A percentile compares a stretch with the other conserved stretches of the same genome.
Evolutionary conservation across 352 stramenopile species (phyloP).

Genomic region (Phytopythium kandeliae): DNA sequence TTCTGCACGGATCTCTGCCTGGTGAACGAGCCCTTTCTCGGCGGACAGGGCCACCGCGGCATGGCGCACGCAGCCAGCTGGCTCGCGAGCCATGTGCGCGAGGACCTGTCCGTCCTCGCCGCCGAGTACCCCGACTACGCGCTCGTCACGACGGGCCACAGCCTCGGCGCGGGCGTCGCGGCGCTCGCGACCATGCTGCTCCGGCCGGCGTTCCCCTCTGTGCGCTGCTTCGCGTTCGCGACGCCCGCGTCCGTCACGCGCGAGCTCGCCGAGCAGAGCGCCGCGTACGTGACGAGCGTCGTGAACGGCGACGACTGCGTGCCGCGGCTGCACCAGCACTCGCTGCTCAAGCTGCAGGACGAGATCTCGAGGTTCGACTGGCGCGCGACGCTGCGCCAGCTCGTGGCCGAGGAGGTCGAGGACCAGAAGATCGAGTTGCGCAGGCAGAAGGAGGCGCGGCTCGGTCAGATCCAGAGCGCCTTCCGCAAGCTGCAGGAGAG

Average conservation of each 20-base stretch:
- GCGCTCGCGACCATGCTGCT: conserved; percentile 61
- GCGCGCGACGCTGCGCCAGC: conserved; percentile 38
- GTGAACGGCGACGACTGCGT: conserved; percentile 83
- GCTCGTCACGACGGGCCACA: conserved; percentile 63
- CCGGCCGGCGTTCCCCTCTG: conserved; percentile 25
- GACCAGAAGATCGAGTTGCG: conserved; percentile 45
- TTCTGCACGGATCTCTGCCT: conserved; percentile 81
- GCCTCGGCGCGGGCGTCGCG: conserved; percentile 59
- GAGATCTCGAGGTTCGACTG: conserved; percentile 70
- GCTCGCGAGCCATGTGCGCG: conserved; percentile 52
- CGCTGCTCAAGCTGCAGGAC: conserved; percentile 51
- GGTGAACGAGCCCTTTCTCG: conserved; percentile 62
- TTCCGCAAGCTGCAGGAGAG: conserved; percentile 37
- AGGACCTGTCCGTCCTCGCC: conserved; percentile 37
- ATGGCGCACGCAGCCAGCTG: conserved; percentile 74
- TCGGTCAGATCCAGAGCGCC: conserved; percentile 37
- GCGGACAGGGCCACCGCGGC: conserved; percentile 69
- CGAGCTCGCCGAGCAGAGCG: conserved; percentile 44
- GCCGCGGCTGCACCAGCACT: conserved; percentile 72
- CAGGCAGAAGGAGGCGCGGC: conserved; percentile 38
- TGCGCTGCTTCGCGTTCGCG: conserved; percentile 67
- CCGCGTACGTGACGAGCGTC: conserved; percentile 59
- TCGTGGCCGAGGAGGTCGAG: conserved; percentile 52
- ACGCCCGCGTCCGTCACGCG: conserved; percentile 66
- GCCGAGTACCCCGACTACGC: conserved; percentile 44